A percentile compares a stretch with the other conserved stretches of the same genome.
phyloP scores from a whole-genome alignment of 257 asterid genomes.

The Ballota nigra region DNA sequence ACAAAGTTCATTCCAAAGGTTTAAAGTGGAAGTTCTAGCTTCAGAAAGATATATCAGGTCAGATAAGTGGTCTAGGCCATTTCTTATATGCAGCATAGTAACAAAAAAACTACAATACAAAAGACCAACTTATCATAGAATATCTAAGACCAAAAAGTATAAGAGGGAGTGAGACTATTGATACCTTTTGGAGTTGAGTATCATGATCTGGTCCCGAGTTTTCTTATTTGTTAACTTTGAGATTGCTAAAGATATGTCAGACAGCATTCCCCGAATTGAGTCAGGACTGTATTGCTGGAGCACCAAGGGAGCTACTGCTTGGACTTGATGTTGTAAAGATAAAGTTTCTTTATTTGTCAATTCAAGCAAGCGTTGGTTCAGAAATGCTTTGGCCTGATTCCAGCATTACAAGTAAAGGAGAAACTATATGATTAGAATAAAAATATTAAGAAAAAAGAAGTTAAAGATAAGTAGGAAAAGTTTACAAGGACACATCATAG shows the following conservation, averaged over 20 bases:
- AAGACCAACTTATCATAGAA: neutral
- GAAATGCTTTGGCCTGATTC: slow-evolving; percentile 81
- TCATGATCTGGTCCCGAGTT: slow-evolving; percentile 87
- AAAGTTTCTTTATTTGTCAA: slow-evolving; percentile 78
- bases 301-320: slow-evolving; percentile 84
- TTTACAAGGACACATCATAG: slow-evolving; percentile 1
- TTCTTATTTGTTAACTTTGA: slow-evolving; percentile 84
- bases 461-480: neutral
- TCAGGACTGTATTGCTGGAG: slow-evolving; percentile 86
- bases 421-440: slow-evolving; percentile 17
- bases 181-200: slow-evolving; percentile 93
- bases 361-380: slow-evolving; percentile 79
- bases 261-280: slow-evolving; percentile 60
- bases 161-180: neutral
- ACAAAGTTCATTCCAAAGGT: neutral
- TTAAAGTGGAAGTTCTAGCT: neutral
- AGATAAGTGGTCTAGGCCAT: neutral
- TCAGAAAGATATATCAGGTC: neutral
- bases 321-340: slow-evolving; percentile 94
- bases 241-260: slow-evolving; percentile 63
- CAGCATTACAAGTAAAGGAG: slow-evolving; percentile 26
- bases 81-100: slow-evolving; percentile 2
- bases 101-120: neutral
- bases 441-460: neutral
- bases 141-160: neutral